Percentiles rank a stretch among this genome's conserved stretches.
phyloP scores from a whole-genome alignment of 805 yeast species.

The Saccharomycopsis capsularis region DNA sequence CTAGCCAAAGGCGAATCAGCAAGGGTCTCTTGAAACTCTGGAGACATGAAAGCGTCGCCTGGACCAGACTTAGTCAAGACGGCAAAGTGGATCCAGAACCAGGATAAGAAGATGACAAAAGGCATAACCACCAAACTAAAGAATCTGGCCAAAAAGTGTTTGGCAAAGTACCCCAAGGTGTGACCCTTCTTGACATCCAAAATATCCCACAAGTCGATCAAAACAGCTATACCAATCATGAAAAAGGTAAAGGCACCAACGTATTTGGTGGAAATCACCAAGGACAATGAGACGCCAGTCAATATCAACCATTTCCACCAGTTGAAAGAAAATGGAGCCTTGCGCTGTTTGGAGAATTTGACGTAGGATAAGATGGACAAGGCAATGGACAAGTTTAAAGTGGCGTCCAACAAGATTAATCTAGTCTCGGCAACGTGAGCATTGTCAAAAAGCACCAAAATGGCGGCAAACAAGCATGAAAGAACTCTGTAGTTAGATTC shows the following conservation, averaged over 20 bases:
- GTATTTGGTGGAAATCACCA: slow-evolving; percentile 92
- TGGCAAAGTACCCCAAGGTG: slow-evolving; percentile 44
- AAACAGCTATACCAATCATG: slow-evolving; percentile 81
- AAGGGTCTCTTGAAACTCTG: slow-evolving; percentile 88
- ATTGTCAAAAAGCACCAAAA: slow-evolving; percentile 76
- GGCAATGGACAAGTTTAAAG: slow-evolving; percentile 78
- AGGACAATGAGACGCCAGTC: slow-evolving; percentile 82
- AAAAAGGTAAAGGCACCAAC: slow-evolving; percentile 91
- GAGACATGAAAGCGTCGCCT: slow-evolving; percentile 92
- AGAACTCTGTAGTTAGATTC: slow-evolving; percentile 74
- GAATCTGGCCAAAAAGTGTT: slow-evolving; percentile 72
- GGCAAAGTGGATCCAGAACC: slow-evolving; percentile 90
- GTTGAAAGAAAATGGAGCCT: slow-evolving; percentile 50
- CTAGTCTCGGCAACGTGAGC: slow-evolving; percentile 90
- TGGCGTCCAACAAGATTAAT: slow-evolving; percentile 85
- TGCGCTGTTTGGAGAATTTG: slow-evolving; percentile 66
- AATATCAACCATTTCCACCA: slow-evolving; percentile 88
- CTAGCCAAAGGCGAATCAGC: slow-evolving; percentile 73
- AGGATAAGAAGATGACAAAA: slow-evolving; percentile 68
- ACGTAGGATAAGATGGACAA: slow-evolving; percentile 71
- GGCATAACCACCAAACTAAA: slow-evolving; percentile 72
- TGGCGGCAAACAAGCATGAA: slow-evolving; percentile 70
- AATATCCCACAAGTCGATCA: slow-evolving; percentile 80
- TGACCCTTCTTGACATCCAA: slow-evolving; percentile 62
- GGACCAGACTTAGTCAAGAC: slow-evolving; percentile 85